Base-by-base conservation (phyloP, 2,329 filamentous ascomycete species). In the Fusarium goolgardi region DNA sequence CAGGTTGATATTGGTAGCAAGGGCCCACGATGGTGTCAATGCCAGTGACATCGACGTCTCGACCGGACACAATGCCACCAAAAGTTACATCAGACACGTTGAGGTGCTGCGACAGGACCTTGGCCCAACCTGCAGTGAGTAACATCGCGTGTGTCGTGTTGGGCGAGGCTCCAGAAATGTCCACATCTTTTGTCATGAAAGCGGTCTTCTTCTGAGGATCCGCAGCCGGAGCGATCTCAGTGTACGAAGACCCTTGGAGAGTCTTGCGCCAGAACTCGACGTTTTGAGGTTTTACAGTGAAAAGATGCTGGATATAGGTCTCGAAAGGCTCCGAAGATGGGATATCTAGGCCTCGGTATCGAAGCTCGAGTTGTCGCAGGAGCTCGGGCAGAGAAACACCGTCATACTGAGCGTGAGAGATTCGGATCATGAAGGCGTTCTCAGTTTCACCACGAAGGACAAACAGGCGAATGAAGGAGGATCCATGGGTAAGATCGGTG, bases 341-440 rank as follows among this genome's bases (percentile, higher is more conserved):
- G 4, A 62, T 37, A 7, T 73, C 70, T 2, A 62, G 32, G 10
- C 76, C 78, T 3, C 70, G 59, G 62, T 84, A 84, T 8, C 79
- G 75, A 5, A 77, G 73, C 3, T 79, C 76, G 29, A 84, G 75
- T 45, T 81, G 78, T 2, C 76, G 73, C 34, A 82, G 77, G 1
- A 84, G 74, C 6, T 77, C 75, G 1, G 82, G 82, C 5, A 84
- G 73, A 23, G 79, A 84, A 20, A 84, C 79, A 27, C 82, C 82
- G 25, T 84, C 82, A 51, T 84, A 84, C 65, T 84, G 82, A 0
- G 83, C 82, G 63, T 84, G 83, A 0, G 83, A 85, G 16, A 85
- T 69, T 8, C 71, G 71, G 12, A 73, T 73, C 62, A 73, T 70
- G 9, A 73, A 56, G 0, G 67, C 71, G 5, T 71, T 73, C 31